Evolutionary conservation across 129 eudicot species (phyloP).

Genomic region (Centrapalus pauciflorus): DNA sequence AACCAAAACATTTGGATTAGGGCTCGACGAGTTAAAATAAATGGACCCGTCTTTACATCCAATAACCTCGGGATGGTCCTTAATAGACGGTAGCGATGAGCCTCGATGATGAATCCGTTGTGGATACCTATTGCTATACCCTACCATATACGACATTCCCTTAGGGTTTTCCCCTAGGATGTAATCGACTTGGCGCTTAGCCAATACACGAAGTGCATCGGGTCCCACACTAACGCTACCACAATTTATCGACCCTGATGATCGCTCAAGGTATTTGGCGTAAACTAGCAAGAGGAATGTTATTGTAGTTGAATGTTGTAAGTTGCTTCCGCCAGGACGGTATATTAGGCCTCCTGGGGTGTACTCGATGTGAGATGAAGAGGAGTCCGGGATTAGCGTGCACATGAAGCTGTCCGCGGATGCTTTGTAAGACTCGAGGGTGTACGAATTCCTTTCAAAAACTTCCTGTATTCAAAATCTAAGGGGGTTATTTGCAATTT

Average conservation of each 20-base stretch:
- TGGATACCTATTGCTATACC: constrained; percentile 68
- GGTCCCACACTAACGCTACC: constrained; percentile 56
- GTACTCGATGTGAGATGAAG: constrained; percentile 63
- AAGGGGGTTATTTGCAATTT: background rate
- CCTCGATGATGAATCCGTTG: constrained; percentile 90
- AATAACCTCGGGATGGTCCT: constrained; percentile 59
- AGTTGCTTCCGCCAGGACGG: constrained; percentile 80
- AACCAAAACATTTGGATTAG: constrained; percentile 63
- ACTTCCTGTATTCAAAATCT: constrained; percentile 53
- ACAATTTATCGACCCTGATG: constrained; percentile 49
- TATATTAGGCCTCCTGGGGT: constrained; percentile 80
- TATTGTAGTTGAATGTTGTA: constrained; percentile 81
- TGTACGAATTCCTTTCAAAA: constrained; percentile 45
- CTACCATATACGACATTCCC: constrained; percentile 95
- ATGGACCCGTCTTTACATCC: constrained; percentile 77
- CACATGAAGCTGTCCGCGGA: constrained; percentile 92
- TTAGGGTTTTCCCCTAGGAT: constrained; percentile 88
- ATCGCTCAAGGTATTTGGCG: constrained; percentile 61
- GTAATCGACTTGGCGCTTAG: constrained; percentile 83
- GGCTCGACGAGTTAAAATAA: constrained; percentile 59
- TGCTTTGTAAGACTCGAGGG: constrained; percentile 69
- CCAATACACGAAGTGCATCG: constrained; percentile 48
- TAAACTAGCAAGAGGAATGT: constrained; percentile 65
- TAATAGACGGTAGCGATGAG: constrained; percentile 70
- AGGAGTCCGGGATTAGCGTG: constrained; percentile 71